phyloP scores from a whole-genome alignment of 1,139 yeast species.

The Magnusiomyces sp. region DNA sequence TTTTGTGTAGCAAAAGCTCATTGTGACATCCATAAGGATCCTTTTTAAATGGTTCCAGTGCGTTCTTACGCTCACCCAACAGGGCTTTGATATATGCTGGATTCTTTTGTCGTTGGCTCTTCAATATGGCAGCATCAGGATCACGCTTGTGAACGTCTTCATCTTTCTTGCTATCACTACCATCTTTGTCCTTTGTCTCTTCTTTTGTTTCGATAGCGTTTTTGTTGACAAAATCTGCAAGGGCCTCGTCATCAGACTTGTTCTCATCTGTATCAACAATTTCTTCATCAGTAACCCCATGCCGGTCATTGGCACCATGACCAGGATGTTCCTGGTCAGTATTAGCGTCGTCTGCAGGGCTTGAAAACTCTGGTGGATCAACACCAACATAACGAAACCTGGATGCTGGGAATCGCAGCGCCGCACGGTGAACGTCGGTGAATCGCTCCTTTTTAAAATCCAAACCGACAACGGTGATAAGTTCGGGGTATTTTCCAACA shows the following conservation, averaged over 20 bases:
- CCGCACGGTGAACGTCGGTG: slow-evolving; percentile 45
- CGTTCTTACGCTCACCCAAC: slow-evolving; percentile 42
- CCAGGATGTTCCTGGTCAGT: neutral
- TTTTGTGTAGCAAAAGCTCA: slow-evolving; percentile 38
- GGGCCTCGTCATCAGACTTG: neutral
- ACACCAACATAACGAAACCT: slow-evolving; percentile 48
- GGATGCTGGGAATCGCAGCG: slow-evolving; percentile 36
- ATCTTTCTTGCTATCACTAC: too few species aligned
- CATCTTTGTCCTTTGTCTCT: neutral
- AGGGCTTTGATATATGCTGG: slow-evolving; percentile 5
- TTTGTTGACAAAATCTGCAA: neutral
- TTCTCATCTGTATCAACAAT: neutral
- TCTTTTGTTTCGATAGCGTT: neutral
- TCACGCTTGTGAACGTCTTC: too few species aligned
- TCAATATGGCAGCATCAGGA: neutral
- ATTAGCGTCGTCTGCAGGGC: slow-evolving; percentile 5
- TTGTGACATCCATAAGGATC: slow-evolving; percentile 56
- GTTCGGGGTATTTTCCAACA: slow-evolving; percentile 41
- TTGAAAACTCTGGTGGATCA: slow-evolving; percentile 35
- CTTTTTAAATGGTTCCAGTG: slow-evolving; percentile 44
- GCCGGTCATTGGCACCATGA: too few species aligned
- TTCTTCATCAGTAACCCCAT: neutral
- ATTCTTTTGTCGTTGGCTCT: neutral
- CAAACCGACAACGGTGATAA: slow-evolving; percentile 58
- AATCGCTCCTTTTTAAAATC: slow-evolving; percentile 63